These are phyloP conservation scores for Laetiporus sulphureus DNA, from an alignment of 1,284 basidiomycete genomes.

Conservation along the genomic window DNA sequence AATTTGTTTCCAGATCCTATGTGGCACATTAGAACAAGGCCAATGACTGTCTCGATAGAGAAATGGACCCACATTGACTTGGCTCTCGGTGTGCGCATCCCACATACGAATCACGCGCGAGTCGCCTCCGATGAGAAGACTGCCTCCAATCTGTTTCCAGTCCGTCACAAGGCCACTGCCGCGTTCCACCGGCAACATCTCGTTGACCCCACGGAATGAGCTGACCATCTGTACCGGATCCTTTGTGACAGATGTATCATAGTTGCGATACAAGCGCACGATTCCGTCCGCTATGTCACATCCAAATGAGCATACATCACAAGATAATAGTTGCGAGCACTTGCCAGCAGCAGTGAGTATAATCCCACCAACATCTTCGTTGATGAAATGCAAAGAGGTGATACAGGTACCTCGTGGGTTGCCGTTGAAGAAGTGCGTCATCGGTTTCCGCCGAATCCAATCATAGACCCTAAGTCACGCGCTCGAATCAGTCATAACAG, in stretches of 20 bases:
- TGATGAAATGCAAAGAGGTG: slow-evolving; percentile 90
- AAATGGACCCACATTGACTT: slow-evolving; percentile 56
- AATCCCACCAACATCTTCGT: slow-evolving; percentile 91
- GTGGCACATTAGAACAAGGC: slow-evolving; percentile 7
- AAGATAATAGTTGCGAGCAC: slow-evolving; percentile 17
- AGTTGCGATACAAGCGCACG: slow-evolving; percentile 89
- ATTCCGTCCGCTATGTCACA: slow-evolving; percentile 73
- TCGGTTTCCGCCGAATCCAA: slow-evolving; percentile 76
- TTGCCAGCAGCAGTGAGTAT: slow-evolving; percentile 84
- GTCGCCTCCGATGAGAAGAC: slow-evolving; percentile 87
- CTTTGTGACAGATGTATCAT: slow-evolving; percentile 61
- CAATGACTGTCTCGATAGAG: slow-evolving; percentile 4
- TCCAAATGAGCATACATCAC: background rate
- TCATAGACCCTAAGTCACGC: slow-evolving; percentile 74
- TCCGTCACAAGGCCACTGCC: slow-evolving; percentile 85
- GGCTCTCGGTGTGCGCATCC: slow-evolving; percentile 92
- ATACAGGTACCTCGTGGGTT: slow-evolving; percentile 80
- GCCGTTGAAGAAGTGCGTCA: slow-evolving; percentile 87
- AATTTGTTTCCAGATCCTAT: slow-evolving; percentile 84
- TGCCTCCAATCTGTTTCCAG: slow-evolving; percentile 90
- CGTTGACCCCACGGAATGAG: slow-evolving; percentile 86
- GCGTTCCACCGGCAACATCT: slow-evolving; percentile 65
- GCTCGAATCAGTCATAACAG: background rate
- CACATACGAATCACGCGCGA: slow-evolving; percentile 86
- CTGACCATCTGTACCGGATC: slow-evolving; percentile 82